A percentile compares a stretch with the other conserved stretches of the same genome.
Evolutionary conservation across 345 rosid species (phyloP).

Genomic region (Salix arbutifolia): DNA sequence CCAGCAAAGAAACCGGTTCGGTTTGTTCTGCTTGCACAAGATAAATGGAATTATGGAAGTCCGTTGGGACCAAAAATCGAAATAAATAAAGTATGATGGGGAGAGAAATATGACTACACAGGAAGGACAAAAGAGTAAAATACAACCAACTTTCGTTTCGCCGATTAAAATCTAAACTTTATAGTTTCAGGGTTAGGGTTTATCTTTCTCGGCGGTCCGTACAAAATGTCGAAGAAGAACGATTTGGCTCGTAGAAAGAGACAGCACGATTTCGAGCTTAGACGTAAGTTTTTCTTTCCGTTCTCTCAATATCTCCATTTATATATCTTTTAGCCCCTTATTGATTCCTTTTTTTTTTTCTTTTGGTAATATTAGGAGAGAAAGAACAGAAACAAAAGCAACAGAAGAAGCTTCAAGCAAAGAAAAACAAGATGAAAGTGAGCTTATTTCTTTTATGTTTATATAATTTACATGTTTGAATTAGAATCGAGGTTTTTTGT

Average conservation of each 20-base stretch:
- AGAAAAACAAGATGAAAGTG: conserved; percentile 96
- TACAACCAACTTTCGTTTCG: neutral
- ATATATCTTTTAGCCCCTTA: neutral
- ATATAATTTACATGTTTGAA: neutral
- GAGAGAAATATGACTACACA: neutral
- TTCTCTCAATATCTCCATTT: neutral
- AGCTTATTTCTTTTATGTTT: neutral
- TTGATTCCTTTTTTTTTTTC: neutral
- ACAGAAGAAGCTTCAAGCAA: conserved; percentile 65
- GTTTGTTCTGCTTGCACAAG: neutral
- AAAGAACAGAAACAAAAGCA: conserved; percentile 63
- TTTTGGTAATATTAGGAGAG: conserved; percentile 48
- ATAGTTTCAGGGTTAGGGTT: conserved; percentile 16
- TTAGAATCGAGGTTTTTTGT: neutral
- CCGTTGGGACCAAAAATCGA: neutral
- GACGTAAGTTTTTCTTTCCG: conserved; percentile 33
- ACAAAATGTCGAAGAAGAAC: conserved; percentile 96
- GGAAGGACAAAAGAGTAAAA: neutral
- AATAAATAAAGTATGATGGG: neutral
- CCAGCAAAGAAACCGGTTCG: too few relatives aligned
- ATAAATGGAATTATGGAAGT: neutral
- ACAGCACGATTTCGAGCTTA: conserved; percentile 82
- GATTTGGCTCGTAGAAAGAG: conserved; percentile 66
- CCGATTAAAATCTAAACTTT: neutral
- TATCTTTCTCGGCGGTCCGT: neutral